These are phyloP conservation scores for Fusarium nisikadoi DNA, from an alignment of 2,329 filamentous ascomycete genomes.

Conservation along the genomic window DNA sequence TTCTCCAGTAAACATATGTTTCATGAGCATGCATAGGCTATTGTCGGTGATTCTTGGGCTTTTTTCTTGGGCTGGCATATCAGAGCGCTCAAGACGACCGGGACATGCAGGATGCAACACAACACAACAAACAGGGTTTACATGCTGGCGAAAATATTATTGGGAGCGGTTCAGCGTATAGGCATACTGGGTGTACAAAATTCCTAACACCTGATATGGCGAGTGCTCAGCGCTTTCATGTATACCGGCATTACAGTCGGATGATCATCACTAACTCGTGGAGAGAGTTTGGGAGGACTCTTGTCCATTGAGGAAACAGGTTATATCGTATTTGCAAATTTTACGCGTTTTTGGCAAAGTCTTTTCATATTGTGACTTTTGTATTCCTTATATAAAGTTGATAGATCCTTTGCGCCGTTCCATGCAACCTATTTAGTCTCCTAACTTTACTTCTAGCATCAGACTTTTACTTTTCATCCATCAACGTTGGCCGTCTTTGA, in stretches of 20 bases:
- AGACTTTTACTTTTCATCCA: neutral
- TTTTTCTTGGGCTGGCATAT: slow-evolving; percentile 43
- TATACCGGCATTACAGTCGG: slow-evolving; percentile 36
- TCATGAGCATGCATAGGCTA: slow-evolving; percentile 29
- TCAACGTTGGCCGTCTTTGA: slow-evolving; percentile 33
- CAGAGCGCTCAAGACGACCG: slow-evolving; percentile 37
- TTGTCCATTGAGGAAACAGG: slow-evolving; percentile 23
- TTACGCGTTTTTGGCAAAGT: slow-evolving; percentile 34
- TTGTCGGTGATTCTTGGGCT: slow-evolving; percentile 43
- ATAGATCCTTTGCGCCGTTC: slow-evolving; percentile 36
- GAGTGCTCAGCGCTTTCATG: slow-evolving; percentile 30
- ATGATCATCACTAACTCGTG: slow-evolving; percentile 23
- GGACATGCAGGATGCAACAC: slow-evolving; percentile 31
- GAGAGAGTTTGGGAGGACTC: slow-evolving; percentile 31
- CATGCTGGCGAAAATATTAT: slow-evolving; percentile 36
- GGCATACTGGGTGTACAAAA: slow-evolving; percentile 40
- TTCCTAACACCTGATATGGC: slow-evolving; percentile 21
- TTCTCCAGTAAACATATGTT: slow-evolving; percentile 56
- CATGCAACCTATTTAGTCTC: slow-evolving; percentile 32
- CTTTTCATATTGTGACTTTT: neutral
- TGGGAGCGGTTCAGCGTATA: slow-evolving; percentile 24
- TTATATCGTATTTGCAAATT: slow-evolving; percentile 39
- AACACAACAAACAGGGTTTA: slow-evolving; percentile 27
- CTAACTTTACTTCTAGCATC: neutral
- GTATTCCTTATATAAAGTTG: neutral